Conservation (phyloP, 73 alveolate genomes). For the Uronychia binucleata region DNA sequence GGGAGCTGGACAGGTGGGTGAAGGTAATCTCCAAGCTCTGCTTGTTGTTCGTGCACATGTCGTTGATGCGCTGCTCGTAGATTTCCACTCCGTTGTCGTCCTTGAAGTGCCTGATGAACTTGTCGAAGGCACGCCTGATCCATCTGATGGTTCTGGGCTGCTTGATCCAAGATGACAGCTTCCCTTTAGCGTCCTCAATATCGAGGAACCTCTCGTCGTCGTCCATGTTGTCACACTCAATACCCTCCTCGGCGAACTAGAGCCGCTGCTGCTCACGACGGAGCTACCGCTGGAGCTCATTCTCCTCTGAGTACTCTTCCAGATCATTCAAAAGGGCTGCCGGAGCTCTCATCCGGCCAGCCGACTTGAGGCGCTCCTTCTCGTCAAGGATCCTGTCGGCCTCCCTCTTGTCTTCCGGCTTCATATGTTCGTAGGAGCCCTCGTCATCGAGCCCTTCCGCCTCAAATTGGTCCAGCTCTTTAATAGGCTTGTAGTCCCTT, state of each 20-base stretch:
- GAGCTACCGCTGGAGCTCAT: constrained; percentile 47
- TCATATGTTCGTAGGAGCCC: constrained; percentile 72
- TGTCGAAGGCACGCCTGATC: constrained; percentile 85
- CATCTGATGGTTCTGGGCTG: constrained; percentile 92
- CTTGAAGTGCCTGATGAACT: constrained; percentile 79
- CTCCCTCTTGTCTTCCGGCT: constrained; percentile 85
- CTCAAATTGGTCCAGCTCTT: constrained; percentile 91
- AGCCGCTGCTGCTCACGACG: constrained; percentile 48
- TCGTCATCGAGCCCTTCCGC: constrained; percentile 92
- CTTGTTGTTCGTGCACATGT: constrained; percentile 94
- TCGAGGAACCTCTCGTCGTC: constrained; percentile 87
- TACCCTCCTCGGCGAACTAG: constrained; percentile 47
- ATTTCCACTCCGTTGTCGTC: constrained; percentile 80
- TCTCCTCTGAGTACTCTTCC: constrained; percentile 71
- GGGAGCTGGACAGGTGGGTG: constrained; percentile 67
- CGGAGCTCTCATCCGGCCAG: constrained; percentile 75
- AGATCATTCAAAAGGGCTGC: constrained; percentile 86
- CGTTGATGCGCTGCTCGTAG: constrained; percentile 91
- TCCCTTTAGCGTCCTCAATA: constrained; percentile 95
- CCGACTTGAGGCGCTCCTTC: constrained; percentile 62
- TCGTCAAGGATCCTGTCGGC: constrained; percentile 88
- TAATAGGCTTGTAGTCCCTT: constrained; percentile 87
- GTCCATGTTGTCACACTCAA: constrained; percentile 80
- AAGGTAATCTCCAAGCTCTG: constrained; percentile 90
- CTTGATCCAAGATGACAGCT: constrained; percentile 88